phyloP scores from a whole-genome alignment of 257 asterid genomes.

The Solanum pinnatisectum region DNA sequence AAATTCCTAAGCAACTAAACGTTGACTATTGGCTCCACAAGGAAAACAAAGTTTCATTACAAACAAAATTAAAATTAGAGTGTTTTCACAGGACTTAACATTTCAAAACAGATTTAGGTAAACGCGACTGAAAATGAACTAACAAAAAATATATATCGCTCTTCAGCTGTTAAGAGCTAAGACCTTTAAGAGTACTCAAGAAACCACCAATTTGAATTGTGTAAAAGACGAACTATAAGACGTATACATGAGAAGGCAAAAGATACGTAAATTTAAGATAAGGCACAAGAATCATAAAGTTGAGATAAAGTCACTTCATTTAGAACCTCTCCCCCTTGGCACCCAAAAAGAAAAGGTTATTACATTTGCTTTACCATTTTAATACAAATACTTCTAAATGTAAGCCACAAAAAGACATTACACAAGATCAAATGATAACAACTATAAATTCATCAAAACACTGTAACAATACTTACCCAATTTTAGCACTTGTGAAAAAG shows the following conservation, averaged over 20 bases:
- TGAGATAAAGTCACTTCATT: neutral
- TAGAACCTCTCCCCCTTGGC: neutral
- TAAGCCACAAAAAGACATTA: neutral
- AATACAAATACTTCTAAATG: neutral
- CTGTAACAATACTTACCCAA: neutral
- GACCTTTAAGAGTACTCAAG: neutral
- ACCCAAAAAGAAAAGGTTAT: neutral
- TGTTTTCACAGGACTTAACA: neutral
- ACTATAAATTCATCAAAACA: neutral
- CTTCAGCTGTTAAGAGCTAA: neutral
- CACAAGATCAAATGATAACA: neutral
- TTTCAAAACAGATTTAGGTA: neutral
- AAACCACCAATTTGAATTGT: neutral
- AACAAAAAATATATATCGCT: neutral
- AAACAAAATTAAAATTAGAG: conserved; percentile 1
- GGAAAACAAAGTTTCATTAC: conserved; percentile 2
- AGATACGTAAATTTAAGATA: neutral
- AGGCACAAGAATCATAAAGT: neutral
- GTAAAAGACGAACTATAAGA: neutral
- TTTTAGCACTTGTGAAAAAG: neutral
- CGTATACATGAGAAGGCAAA: neutral
- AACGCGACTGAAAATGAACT: neutral
- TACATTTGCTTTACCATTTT: neutral
- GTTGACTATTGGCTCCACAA: neutral
- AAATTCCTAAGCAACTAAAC: neutral